These are phyloP conservation scores for Lachnellula willkommii DNA, from an alignment of 2,329 filamentous ascomycete genomes.

Conservation along the genomic window DNA sequence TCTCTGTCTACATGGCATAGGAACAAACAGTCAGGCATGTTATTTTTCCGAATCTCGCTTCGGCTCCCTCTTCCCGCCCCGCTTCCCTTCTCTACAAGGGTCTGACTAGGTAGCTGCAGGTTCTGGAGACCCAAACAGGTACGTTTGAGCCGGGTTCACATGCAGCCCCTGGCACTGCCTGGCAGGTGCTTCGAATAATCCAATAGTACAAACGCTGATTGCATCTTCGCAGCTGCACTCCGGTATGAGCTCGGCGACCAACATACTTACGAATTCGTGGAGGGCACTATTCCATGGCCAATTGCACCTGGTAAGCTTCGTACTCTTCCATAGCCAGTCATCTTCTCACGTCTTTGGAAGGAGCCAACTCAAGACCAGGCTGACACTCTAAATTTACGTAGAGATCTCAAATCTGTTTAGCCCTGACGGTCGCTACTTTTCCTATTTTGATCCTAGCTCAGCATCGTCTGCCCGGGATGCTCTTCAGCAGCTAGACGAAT, in stretches of 20 bases:
- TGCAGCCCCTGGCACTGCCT: not conserved
- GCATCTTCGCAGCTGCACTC: constrained; percentile 6
- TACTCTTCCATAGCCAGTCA: too few species aligned
- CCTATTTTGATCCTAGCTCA: constrained; percentile 4
- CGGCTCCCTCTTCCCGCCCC: not conserved
- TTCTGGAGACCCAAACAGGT: constrained; percentile 6
- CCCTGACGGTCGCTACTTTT: not conserved
- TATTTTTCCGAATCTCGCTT: not conserved
- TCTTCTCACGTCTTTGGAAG: too few species aligned
- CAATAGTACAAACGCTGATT: not conserved
- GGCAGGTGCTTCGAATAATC: not conserved
- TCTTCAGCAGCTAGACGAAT: constrained; percentile 1
- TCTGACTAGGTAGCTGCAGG: not conserved
- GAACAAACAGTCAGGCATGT: constrained; percentile 4
- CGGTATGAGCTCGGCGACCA: constrained; percentile 11
- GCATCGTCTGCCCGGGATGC: not conserved
- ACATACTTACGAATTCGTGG: constrained; percentile 14
- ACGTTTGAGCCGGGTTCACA: not conserved
- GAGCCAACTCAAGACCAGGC: not conserved
- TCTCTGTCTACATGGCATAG: constrained; percentile 7
- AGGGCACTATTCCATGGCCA: constrained; percentile 5
- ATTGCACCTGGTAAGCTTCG: constrained; percentile 2
- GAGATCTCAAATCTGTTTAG: not conserved
- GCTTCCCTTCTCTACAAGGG: not conserved
- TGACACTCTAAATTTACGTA: not conserved